Evolutionary conservation across 768 basidiomycete species (phyloP), one percentile per base, ranked within the genome.

Genomic region (Hericium erinaceus): DNA sequence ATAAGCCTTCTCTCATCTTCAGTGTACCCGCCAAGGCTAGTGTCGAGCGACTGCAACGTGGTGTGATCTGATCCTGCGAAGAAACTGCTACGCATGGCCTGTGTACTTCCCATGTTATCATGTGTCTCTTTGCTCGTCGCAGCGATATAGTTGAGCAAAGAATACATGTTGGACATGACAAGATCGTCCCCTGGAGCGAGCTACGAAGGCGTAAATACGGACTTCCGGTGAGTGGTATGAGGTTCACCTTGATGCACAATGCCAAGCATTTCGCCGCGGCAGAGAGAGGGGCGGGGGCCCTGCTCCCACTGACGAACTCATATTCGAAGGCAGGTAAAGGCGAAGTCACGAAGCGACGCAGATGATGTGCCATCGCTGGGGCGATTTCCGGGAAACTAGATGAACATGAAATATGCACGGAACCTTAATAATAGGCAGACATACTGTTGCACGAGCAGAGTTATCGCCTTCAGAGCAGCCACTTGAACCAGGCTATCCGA

Each of bases 161-260:
- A 97, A 69, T 98, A 98, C 84, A 98, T 88, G 63, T 94, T 92
- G 3, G 95, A 98, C 81, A 94, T 86, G 67, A 90, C 80, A 39
- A 93, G 79, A 66, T 94, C 93, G 62, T 93, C 89, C 46, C 89
- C 90, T 15, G 89, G 87, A 15, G 89, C 84, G 40, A 92, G 75
- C 91, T 93, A 59, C 40, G 46, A 41, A 5, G 55, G 39, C 10
- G 48, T 24, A 48, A 10, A 33, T 33, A 33, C 18, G 15, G n/a
- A 46, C 15, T 9, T n/a, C 44, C 20, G 44, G 26, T 26, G 44
- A 46, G 33, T 11, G 39, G 6, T 49, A 33, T 33, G 13, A 26
- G 3, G 9, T 74, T 26, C 63, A 92, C 92, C 72, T 85, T 84
- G 59, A 98, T 87, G 69, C 94, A 97, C 48, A 92, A 75, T 2